These are phyloP conservation scores for Paraurostyla sp. DNA, from an alignment of 73 alveolate species.

Conservation along the genomic window DNA sequence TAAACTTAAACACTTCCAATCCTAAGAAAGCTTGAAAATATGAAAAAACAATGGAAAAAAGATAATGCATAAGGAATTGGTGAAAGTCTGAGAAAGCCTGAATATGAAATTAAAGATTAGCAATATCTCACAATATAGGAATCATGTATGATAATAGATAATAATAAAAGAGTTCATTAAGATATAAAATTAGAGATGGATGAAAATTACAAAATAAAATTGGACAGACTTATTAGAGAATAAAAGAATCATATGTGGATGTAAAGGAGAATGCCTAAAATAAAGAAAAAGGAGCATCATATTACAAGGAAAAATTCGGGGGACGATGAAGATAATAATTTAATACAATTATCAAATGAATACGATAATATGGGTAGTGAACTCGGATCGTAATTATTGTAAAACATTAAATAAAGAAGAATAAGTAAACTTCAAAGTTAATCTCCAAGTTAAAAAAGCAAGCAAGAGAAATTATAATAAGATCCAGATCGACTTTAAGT, in stretches of 20 bases:
- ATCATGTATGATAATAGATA: constrained; percentile 1
- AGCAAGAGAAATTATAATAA: background rate
- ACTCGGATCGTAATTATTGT: background rate
- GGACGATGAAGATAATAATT: background rate
- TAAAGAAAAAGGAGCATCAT: background rate
- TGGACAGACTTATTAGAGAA: background rate
- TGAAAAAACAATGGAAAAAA: constrained; percentile 28
- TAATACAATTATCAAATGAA: background rate
- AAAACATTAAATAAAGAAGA: constrained; percentile 1
- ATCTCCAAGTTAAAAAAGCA: background rate
- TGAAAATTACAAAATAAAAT: background rate
- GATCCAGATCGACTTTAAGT: background rate
- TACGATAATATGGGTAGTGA: background rate
- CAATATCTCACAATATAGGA: background rate
- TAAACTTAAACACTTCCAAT: constrained; percentile 9
- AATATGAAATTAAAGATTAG: constrained; percentile 6
- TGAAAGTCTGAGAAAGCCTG: no score
- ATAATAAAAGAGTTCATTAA: constrained; percentile 25
- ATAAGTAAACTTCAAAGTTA: background rate
- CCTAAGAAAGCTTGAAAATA: background rate
- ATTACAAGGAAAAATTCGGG: background rate
- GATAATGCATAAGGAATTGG: background rate
- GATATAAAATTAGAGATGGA: background rate
- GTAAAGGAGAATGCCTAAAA: constrained; percentile 41
- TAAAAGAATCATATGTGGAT: background rate